A percentile compares a stretch with the other conserved stretches of the same genome.
phyloP scores from a whole-genome alignment of 371 early-diverging fungal species.

The Lichtheimia ramosa region DNA sequence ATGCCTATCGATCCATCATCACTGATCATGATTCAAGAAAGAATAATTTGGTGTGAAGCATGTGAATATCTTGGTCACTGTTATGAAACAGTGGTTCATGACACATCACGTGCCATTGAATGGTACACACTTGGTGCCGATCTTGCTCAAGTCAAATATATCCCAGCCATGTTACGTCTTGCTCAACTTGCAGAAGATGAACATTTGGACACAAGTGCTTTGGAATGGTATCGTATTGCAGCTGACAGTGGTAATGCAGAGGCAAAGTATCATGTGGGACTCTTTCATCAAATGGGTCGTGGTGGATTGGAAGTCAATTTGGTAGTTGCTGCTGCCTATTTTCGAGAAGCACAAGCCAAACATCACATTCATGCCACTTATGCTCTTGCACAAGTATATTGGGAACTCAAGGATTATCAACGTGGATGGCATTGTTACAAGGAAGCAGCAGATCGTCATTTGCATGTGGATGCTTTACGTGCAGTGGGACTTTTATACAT shows the following conservation, averaged over 20 bases:
- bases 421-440: slow-evolving; percentile 26
- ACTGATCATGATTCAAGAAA: background rate
- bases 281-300: slow-evolving; percentile 28
- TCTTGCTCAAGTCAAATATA: background rate
- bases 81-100: slow-evolving; percentile 4
- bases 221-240: slow-evolving; percentile 15
- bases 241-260: slow-evolving; percentile 12
- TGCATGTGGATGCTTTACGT: slow-evolving; percentile 13
- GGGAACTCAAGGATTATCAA: slow-evolving; percentile 17
- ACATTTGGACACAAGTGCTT: background rate
- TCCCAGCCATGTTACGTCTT: slow-evolving; percentile 6
- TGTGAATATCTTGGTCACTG: slow-evolving; percentile 18
- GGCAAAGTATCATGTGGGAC: slow-evolving; percentile 33
- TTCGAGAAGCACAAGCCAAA: slow-evolving; percentile 27
- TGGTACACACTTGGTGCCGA: slow-evolving; percentile 12
- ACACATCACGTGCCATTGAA: slow-evolving; percentile 3
- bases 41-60: slow-evolving; percentile 2
- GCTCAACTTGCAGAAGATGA: background rate
- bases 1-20: no score
- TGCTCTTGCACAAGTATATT: slow-evolving; percentile 26
- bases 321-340: slow-evolving; percentile 27
- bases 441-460: slow-evolving; percentile 14
- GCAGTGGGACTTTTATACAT: slow-evolving; percentile 19
- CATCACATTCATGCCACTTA: slow-evolving; percentile 31
- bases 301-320: slow-evolving; percentile 26